Base-by-base conservation (phyloP, 1,284 basidiomycete genomes). In the Sanguinoderma infundibulare region DNA sequence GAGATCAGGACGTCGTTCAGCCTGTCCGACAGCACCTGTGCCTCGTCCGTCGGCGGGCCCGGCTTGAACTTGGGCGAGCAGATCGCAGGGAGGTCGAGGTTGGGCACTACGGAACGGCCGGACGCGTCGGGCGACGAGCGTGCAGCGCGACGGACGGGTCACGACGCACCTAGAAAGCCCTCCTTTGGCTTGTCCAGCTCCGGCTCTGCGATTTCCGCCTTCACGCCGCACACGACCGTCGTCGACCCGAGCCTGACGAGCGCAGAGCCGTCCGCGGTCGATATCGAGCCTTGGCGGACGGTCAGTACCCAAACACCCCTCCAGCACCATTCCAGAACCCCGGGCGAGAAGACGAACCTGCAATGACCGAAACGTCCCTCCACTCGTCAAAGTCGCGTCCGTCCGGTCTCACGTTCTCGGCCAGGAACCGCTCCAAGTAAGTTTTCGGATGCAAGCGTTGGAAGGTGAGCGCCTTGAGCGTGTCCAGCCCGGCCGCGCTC, bases 21-120 rank as follows among this genome's bases (percentile, higher is more conserved):
- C 64, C 91, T 81, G 67, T 92, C 90, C 0, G 94, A 95, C 9
- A 96, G 80, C 2, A 94, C 87, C 72, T 98, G 96, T 0, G 95
- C 94, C 71, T 98, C 94, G 65, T 96, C 95, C 1, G 85, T 83
- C 1, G 97, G 97, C 3, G 97, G 96, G 2, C 97, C 97, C 28
- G 95, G 90, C 73, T 96, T 96, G 82, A 98, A 98, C 69, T 87
- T 89, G 0, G 96, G 89, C 10, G 95, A 96, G 75, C 93, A 98
- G 56, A 98, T 84, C 0, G 97, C 92, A 0, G 95, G 92, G 0
- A 99, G 83, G 74, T 99, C 97, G 63, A 98, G 79, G 73, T 98
- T 94, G 3, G 92, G 90, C 0, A 92, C 90, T 92, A n/a, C n/a
- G n/a, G n/a, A n/a, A n/a, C n/a, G 63, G 12, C 20, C 5, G 20